Evolutionary conservation across 345 rosid species (phyloP).

Genomic region (Populus euphratica): DNA sequence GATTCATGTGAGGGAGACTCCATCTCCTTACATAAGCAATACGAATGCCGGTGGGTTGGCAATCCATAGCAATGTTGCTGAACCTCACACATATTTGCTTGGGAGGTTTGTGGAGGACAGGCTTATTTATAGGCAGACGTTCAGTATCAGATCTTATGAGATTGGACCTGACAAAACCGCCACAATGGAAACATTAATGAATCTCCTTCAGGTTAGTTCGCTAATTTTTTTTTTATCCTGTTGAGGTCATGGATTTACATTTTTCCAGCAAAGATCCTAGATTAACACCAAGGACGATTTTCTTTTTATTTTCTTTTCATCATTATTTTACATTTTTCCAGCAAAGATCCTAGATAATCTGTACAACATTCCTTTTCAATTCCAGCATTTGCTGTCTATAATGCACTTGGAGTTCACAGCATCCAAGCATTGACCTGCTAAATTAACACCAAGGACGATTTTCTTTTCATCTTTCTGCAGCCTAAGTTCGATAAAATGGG

Average conservation of each 20-base stretch:
- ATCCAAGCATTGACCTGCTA: too few relatives aligned
- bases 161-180: slow-evolving; percentile 33
- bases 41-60: not conserved
- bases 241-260: not conserved
- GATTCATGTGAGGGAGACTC: slow-evolving; percentile 11
- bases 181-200: slow-evolving; percentile 26
- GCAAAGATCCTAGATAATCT: not conserved
- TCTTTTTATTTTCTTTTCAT: too few relatives aligned
- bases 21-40: not conserved
- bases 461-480: too few relatives aligned
- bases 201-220: slow-evolving; percentile 26
- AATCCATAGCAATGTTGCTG: slow-evolving; percentile 7
- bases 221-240: not conserved
- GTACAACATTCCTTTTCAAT: not conserved
- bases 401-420: not conserved
- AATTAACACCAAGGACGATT: too few relatives aligned
- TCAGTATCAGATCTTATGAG: slow-evolving; percentile 25
- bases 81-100: slow-evolving; percentile 26
- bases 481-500: too few relatives aligned
- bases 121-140: slow-evolving; percentile 21
- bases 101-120: slow-evolving; percentile 18
- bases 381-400: not conserved
- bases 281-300: too few relatives aligned
- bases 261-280: not conserved
- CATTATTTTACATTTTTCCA: not conserved